phyloP scores from a whole-genome alignment of 1,284 basidiomycete species.

The Trichosporon inkin region DNA sequence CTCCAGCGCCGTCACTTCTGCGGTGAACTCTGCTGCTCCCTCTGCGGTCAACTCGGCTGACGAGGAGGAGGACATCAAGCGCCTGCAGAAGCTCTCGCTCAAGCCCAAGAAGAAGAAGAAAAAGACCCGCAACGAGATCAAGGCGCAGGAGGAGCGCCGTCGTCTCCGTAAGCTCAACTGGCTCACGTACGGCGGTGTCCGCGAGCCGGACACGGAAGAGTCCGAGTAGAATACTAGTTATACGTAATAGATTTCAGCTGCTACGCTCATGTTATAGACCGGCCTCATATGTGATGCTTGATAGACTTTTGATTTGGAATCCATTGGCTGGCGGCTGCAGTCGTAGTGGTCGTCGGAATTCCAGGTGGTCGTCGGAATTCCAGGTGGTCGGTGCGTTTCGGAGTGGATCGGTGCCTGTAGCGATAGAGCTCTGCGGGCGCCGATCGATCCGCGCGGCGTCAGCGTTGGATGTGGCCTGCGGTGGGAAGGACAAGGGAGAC shows the following conservation, averaged over 20 bases:
- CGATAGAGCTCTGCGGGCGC: too few relatives aligned
- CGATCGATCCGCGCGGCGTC: too few relatives aligned
- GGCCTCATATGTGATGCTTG: background rate
- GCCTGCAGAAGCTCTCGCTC: slow-evolving; percentile 41
- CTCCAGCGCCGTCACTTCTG: slow-evolving; percentile 30
- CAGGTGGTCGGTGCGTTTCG: too few relatives aligned
- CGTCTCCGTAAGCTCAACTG: slow-evolving; percentile 74
- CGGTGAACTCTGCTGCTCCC: slow-evolving; percentile 41
- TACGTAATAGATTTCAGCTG: background rate
- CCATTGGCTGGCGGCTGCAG: too few relatives aligned
- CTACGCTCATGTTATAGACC: background rate
- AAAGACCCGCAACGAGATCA: slow-evolving; percentile 79
- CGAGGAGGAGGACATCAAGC: slow-evolving; percentile 50
- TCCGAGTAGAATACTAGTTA: slow-evolving; percentile 11
- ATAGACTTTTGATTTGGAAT: too few relatives aligned
- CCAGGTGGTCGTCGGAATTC: too few relatives aligned
- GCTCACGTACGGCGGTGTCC: slow-evolving; percentile 69
- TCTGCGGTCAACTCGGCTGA: slow-evolving; percentile 31
- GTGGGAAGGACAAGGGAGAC: too few relatives aligned
- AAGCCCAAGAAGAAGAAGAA: slow-evolving; percentile 77
- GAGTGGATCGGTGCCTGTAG: too few relatives aligned
- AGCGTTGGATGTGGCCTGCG: too few relatives aligned
- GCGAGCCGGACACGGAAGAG: slow-evolving; percentile 43
- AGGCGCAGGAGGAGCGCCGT: slow-evolving; percentile 78
- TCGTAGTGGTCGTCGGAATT: too few relatives aligned